Conservation (phyloP, 2,329 filamentous ascomycete genomes). For the Paradendryphiella salina region DNA sequence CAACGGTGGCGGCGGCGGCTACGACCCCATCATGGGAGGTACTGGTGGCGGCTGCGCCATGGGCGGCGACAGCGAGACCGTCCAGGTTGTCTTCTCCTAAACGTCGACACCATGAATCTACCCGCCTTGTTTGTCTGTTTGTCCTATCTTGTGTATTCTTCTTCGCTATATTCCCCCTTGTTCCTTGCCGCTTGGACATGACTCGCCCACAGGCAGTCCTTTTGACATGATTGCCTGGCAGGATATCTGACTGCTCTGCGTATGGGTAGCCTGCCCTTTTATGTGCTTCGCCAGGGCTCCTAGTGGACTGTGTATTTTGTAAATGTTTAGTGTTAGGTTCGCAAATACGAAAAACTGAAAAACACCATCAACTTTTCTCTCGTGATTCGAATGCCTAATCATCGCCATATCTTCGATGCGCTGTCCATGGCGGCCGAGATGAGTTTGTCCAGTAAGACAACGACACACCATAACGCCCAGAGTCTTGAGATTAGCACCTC, state of each 20-base stretch:
- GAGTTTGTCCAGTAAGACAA: no score
- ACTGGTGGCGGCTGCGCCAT: constrained; percentile 41
- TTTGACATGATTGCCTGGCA: constrained; percentile 9
- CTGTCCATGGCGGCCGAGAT: no score
- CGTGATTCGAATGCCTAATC: neutral
- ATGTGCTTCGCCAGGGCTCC: constrained; percentile 18
- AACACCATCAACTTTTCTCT: neutral
- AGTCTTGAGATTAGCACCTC: no score
- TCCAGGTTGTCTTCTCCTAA: constrained; percentile 35
- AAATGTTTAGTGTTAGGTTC: constrained; percentile 30
- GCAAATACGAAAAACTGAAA: constrained; percentile 13
- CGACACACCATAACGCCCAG: no score
- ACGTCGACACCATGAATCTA: constrained; percentile 5
- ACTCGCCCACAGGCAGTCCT: constrained; percentile 14
- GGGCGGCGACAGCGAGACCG: constrained; percentile 29
- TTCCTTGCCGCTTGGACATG: constrained; percentile 23
- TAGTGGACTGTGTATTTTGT: constrained; percentile 31
- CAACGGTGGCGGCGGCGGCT: constrained; percentile 35
- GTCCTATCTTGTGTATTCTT: constrained; percentile 21
- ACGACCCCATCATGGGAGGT: constrained; percentile 33
- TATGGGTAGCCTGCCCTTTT: constrained; percentile 24
- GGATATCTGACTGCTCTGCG: constrained; percentile 26
- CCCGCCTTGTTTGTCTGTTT: constrained; percentile 19
- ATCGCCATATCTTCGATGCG: no score
- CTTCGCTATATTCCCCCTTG: constrained; percentile 27